phyloP scores from a whole-genome alignment of 306 rosid genomes.

The Quercus alba region DNA sequence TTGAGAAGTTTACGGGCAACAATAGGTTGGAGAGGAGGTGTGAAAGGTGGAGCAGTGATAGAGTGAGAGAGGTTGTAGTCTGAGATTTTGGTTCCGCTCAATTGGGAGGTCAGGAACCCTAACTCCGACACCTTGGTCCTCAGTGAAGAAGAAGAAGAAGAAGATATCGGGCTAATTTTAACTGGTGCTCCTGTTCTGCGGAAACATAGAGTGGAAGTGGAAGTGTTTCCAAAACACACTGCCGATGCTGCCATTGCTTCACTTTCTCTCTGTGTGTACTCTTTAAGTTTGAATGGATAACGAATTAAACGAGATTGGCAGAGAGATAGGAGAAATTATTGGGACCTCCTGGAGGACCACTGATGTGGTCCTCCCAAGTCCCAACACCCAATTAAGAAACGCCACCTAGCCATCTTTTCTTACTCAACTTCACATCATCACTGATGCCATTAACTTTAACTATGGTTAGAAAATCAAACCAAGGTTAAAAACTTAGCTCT shows the following conservation, averaged over 20 bases:
- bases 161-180: too few relatives aligned
- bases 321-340: too few relatives aligned
- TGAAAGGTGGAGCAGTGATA: conserved; percentile 21
- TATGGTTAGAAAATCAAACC: too few relatives aligned
- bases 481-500: too few relatives aligned
- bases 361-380: too few relatives aligned
- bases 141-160: too few relatives aligned
- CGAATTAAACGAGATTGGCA: not conserved
- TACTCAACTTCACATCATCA: too few relatives aligned
- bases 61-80: conserved; percentile 15
- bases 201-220: conserved; percentile 8
- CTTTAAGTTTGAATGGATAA: not conserved
- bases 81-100: conserved; percentile 67
- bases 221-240: conserved; percentile 18
- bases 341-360: too few relatives aligned
- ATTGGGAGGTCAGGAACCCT: conserved; percentile 60
- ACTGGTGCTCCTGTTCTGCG: conserved; percentile 16
- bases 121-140: conserved; percentile 21
- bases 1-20: conserved; percentile 54
- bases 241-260: conserved; percentile 49
- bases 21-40: conserved; percentile 42
- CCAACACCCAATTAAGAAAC: too few relatives aligned
- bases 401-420: too few relatives aligned
- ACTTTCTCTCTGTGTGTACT: not conserved
- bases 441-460: too few relatives aligned